Evolutionary conservation across 192 early-diverging fungal species (phyloP).

Genomic region (Coemansia sp.): DNA sequence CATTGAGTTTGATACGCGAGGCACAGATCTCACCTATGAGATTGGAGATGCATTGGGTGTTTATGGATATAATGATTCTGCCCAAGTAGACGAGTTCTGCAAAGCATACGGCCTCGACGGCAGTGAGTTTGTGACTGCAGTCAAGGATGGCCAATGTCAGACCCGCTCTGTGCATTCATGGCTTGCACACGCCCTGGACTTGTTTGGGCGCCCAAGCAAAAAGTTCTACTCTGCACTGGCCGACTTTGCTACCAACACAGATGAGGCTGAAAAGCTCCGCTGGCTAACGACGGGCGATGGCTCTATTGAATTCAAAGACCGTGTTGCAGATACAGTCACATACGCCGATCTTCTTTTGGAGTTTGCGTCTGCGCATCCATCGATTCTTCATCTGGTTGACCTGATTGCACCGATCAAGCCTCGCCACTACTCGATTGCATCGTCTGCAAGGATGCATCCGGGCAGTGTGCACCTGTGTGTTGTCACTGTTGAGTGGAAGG

Average conservation of each 20-base stretch:
- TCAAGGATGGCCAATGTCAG: constrained; percentile 63
- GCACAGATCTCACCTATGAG: constrained; percentile 82
- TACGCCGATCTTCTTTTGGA: constrained; percentile 86
- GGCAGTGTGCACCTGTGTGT: constrained; percentile 89
- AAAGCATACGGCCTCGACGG: constrained; percentile 70
- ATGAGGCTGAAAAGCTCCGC: constrained; percentile 66
- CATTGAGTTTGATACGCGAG: constrained; percentile 87
- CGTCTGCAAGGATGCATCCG: constrained; percentile 83
- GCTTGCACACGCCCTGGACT: constrained; percentile 80
- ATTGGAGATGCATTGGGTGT: constrained; percentile 95
- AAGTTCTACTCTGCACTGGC: constrained; percentile 88
- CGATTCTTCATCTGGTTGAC: constrained; percentile 68
- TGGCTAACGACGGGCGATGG: constrained; percentile 72
- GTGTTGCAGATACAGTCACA: constrained; percentile 80
- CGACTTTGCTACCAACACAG: constrained; percentile 65
- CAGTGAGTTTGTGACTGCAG: constrained; percentile 63
- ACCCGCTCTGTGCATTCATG: constrained; percentile 76
- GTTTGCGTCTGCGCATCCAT: constrained; percentile 80
- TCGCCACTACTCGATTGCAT: constrained; percentile 98
- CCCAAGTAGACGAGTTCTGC: constrained; percentile 75
- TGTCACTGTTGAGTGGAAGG: constrained; percentile 90
- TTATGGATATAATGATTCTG: constrained; percentile 81
- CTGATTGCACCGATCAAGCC: constrained; percentile 90
- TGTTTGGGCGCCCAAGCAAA: constrained; percentile 94
- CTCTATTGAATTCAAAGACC: constrained; percentile 73